These are phyloP conservation scores for Bullera alba DNA, from an alignment of 768 basidiomycete genomes.

Conservation along the genomic window DNA sequence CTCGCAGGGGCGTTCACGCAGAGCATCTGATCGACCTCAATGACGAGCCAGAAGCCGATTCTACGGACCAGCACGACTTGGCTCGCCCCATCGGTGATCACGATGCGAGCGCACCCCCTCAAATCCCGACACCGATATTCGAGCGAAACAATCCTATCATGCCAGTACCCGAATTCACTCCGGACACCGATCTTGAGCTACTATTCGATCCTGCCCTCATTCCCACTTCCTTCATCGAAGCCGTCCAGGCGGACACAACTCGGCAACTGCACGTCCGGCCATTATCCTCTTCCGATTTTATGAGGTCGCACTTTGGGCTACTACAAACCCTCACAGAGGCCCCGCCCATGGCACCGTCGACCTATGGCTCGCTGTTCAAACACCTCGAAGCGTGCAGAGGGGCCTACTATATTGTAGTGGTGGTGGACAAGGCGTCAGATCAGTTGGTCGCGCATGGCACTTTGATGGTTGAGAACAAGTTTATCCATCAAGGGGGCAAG, in stretches of 20 bases:
- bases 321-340: constrained; percentile 65
- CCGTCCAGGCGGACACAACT: no score
- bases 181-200: constrained; percentile 65
- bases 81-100: no score
- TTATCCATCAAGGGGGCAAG: constrained; percentile 69
- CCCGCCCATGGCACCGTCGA: constrained; percentile 60
- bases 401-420: constrained; percentile 79
- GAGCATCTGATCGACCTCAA: no score
- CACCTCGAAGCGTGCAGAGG: constrained; percentile 33
- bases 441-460: constrained; percentile 74
- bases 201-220: constrained; percentile 69
- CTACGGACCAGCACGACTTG: neutral
- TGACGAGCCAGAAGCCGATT: no score
- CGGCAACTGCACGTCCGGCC: constrained; percentile 54
- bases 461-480: constrained; percentile 88
- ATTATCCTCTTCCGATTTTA: constrained; percentile 77
- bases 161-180: constrained; percentile 49
- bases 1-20: no score
- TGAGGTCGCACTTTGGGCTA: constrained; percentile 70
- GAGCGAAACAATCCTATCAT: neutral
- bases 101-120: no score
- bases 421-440: constrained; percentile 67
- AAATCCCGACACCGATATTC: neutral
- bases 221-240: neutral
- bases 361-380: constrained; percentile 59